Percentiles rank a stretch among this genome's conserved stretches.
Evolutionary conservation across 108 stramenopile species (phyloP).

Genomic region (Aurantiochytrium sp.): DNA sequence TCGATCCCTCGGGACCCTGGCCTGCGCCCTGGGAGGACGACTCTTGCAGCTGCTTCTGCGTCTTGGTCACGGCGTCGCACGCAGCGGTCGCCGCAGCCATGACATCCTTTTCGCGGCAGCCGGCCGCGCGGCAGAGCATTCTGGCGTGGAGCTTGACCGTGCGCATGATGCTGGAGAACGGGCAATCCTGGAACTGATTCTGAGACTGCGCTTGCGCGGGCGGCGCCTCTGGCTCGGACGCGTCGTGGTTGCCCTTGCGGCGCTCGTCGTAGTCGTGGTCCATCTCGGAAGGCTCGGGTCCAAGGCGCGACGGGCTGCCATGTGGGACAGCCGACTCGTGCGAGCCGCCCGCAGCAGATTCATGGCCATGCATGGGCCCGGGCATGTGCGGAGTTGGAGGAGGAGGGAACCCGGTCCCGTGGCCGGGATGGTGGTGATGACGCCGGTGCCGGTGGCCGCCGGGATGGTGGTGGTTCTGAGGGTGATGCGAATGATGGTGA

Average conservation of each 20-base stretch:
- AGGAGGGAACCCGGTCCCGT: too few relatives aligned
- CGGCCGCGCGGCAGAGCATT: neutral
- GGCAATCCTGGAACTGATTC: neutral
- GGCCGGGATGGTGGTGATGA: neutral
- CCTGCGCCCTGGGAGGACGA: neutral
- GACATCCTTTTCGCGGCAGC: neutral
- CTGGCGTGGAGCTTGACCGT: neutral
- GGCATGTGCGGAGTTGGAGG: too few relatives aligned
- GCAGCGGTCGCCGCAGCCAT: constrained; percentile 17
- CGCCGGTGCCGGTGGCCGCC: neutral
- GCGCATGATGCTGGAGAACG: neutral
- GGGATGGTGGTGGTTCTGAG: neutral
- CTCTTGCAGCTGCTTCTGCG: neutral
- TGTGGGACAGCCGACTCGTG: too few relatives aligned
- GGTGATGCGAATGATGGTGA: neutral
- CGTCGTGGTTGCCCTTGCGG: too few relatives aligned
- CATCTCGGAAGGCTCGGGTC: too few relatives aligned
- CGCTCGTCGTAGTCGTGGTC: too few relatives aligned
- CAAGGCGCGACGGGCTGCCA: too few relatives aligned
- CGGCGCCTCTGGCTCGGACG: too few relatives aligned
- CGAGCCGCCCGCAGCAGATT: too few relatives aligned
- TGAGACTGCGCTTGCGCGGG: too few relatives aligned
- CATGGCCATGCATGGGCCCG: too few relatives aligned
- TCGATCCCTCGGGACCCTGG: neutral
- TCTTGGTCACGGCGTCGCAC: constrained; percentile 5